Base-by-base conservation (phyloP, 352 stramenopile genomes). In the Pythium plurisporium region DNA sequence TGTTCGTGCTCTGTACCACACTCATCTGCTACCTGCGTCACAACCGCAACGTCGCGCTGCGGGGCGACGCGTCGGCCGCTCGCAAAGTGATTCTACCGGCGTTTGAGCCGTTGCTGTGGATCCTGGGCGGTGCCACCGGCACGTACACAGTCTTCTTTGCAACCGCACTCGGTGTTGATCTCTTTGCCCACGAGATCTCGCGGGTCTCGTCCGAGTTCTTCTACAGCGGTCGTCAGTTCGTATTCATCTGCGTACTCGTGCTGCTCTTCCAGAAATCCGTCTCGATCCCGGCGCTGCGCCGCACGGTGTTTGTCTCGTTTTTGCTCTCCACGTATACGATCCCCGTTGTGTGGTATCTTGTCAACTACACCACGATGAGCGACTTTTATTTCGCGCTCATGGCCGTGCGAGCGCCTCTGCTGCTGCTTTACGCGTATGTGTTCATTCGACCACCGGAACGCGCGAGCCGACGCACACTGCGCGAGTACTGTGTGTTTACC, bases 81-180 rank as follows among this genome's bases (percentile, higher is more conserved):
- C 67, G 75, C 10, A 78, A 80, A 59, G 71, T 90, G 30, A 72
- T 93, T 10, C 45, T 93, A 3, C 83, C 83, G 5, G 76, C 77
- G 11, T 90, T 87, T 42, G 80, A 85, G 59, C 80, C 80, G 3
- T 55, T 90, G 29, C 58, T 90, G 4, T 82, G 71, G 73, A 62
- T 90, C 10, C 59, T 64, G 2, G 56, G 47, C 19, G 56, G 17
- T n/a, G 48, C 56, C 20, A 64, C 56, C 5, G 47, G 47, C n/a
- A 37, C 20, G 3, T 64, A 64, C 31, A 49, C 47, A 10, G 5
- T 33, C 15, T 64, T 59, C 41, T 58, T 64, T 14, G 33, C 43
- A 2, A 82, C 74, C 65, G 53, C 86, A 2, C 58, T 91, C 19
- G 64, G 55, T 15, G 33, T 38, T 5, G 51, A 55, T 3, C 67